Percentiles rank a stretch among this genome's conserved stretches.
These are phyloP conservation scores for Lagerstroemia speciosa DNA, from an alignment of 345 rosid genomes.

Conservation along the genomic window DNA sequence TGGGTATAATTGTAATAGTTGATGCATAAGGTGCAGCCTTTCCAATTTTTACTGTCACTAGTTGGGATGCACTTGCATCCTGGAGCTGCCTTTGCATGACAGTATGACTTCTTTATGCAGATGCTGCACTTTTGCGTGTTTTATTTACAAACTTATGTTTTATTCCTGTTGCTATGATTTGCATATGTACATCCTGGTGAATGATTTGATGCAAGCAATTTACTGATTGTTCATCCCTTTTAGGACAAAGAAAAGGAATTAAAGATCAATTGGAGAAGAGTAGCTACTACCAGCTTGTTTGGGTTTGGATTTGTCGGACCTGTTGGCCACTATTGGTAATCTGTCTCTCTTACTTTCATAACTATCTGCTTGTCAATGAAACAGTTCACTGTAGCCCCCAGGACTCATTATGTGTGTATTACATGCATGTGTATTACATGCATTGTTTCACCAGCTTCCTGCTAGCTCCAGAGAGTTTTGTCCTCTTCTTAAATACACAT, in stretches of 20 bases:
- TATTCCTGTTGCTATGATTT: no score
- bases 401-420: not conserved
- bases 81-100: not conserved
- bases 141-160: not conserved
- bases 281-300: constrained; percentile 59
- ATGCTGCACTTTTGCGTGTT: no score
- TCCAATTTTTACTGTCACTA: not conserved
- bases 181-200: no score
- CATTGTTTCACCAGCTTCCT: not conserved
- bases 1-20: not conserved
- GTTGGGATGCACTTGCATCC: not conserved
- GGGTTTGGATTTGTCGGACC: constrained; percentile 89
- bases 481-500: not conserved
- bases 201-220: no score
- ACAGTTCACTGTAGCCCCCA: not conserved
- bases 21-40: not conserved
- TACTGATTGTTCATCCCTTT: not conserved
- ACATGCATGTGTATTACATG: not conserved
- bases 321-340: constrained; percentile 75
- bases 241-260: constrained; percentile 51
- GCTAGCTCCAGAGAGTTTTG: no score
- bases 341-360: no score
- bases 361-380: not conserved
- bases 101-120: not conserved
- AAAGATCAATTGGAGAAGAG: constrained; percentile 70